These are phyloP conservation scores for Cercospora janseana DNA, from an alignment of 2,329 filamentous ascomycete genomes.

Conservation along the genomic window DNA sequence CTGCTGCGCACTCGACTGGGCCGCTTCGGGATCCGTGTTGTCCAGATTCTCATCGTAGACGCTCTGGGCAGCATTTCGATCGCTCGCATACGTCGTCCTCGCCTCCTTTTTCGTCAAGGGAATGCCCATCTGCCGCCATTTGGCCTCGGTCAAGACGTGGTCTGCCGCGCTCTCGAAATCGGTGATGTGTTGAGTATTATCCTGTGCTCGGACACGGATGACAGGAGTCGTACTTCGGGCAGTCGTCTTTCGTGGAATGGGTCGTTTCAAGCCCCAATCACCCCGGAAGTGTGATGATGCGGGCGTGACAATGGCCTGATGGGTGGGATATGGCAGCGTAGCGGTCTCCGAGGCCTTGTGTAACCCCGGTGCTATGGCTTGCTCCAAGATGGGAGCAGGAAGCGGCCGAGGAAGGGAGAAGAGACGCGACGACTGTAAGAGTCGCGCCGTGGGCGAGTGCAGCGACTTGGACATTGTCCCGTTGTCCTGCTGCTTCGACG, in stretches of 20 bases:
- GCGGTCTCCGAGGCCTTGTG: conserved; percentile 62
- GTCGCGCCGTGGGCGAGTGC: conserved; percentile 59
- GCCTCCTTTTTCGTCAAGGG: conserved; percentile 58
- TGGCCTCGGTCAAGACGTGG: conserved; percentile 74
- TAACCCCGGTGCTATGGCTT: conserved; percentile 49
- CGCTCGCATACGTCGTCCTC: conserved; percentile 24
- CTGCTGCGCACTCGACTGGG: background rate
- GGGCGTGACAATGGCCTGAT: conserved; percentile 78
- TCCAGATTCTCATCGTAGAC: conserved; percentile 46
- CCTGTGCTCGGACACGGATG: conserved; percentile 73
- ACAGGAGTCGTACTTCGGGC: conserved; percentile 72
- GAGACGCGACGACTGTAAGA: conserved; percentile 83
- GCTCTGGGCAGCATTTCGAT: conserved; percentile 26
- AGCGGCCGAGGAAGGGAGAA: conserved; percentile 82
- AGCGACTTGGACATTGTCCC: conserved; percentile 40
- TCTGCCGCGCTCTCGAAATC: conserved; percentile 83
- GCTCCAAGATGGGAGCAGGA: conserved; percentile 54
- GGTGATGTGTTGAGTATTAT: conserved; percentile 83
- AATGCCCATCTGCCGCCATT: conserved; percentile 80
- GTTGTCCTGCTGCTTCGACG: background rate
- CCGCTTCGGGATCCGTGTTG: conserved; percentile 41
- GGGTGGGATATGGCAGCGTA: conserved; percentile 75
- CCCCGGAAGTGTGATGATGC: conserved; percentile 69
- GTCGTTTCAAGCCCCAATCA: conserved; percentile 90
- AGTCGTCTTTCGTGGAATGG: conserved; percentile 68